Evolutionary conservation across 192 early-diverging fungal species (phyloP).

Genomic region (Backusella australiensis): DNA sequence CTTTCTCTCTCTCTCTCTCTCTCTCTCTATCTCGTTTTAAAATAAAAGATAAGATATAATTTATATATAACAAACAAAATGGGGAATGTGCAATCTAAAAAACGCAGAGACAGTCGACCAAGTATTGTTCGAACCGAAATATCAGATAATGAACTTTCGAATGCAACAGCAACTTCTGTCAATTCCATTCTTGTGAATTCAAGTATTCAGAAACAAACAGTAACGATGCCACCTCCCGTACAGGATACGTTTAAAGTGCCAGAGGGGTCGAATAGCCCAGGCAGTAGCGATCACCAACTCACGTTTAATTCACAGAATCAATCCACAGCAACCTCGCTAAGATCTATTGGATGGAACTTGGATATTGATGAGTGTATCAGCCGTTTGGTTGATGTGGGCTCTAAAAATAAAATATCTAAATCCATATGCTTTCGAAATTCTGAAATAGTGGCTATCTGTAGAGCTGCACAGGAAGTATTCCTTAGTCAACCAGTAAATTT

Average conservation of each 20-base stretch:
- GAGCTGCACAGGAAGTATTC: slow-evolving; percentile 82
- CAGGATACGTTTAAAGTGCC: not conserved
- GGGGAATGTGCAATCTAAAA: slow-evolving; percentile 19
- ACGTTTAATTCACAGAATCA: slow-evolving; percentile 35
- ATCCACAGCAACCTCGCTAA: slow-evolving; percentile 27
- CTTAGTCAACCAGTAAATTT: slow-evolving; percentile 70
- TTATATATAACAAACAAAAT: not conserved
- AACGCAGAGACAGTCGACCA: slow-evolving; percentile 9
- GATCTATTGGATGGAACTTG: slow-evolving; percentile 19
- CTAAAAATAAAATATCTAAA: slow-evolving; percentile 44
- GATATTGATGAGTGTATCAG: slow-evolving; percentile 35
- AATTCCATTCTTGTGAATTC: slow-evolving; percentile 16
- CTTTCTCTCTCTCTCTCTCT: not conserved
- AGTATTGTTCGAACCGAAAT: slow-evolving; percentile 11
- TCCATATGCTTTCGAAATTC: slow-evolving; percentile 82
- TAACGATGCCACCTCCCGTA: not conserved
- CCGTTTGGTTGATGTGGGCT: slow-evolving; percentile 17
- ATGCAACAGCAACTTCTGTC: slow-evolving; percentile 16
- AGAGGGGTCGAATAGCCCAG: not conserved
- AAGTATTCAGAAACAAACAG: not conserved
- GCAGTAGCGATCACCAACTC: slow-evolving; percentile 19
- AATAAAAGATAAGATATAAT: not conserved
- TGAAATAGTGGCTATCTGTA: slow-evolving; percentile 86
- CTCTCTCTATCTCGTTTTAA: not conserved
- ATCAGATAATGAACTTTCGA: slow-evolving; percentile 10